These are phyloP conservation scores for Tetracladium marchalianum DNA, from an alignment of 495 filamentous ascomycete genomes.

Conservation along the genomic window DNA sequence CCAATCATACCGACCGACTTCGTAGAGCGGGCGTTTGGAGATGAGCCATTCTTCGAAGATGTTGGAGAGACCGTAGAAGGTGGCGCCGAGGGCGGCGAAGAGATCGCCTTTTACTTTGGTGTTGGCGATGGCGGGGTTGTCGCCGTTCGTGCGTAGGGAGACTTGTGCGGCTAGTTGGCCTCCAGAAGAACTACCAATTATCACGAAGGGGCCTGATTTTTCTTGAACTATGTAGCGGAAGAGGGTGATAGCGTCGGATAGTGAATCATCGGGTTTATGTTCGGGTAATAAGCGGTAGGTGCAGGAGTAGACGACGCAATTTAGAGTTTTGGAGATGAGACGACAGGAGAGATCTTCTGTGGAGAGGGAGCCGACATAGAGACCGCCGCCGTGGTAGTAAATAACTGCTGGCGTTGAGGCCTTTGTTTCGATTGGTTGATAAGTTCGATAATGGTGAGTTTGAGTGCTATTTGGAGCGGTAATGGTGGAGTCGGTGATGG, in stretches of 20 bases:
- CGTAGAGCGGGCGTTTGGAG: conserved; percentile 75
- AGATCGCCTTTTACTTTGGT: conserved; percentile 86
- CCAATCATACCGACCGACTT: conserved; percentile 87
- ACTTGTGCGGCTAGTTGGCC: conserved; percentile 24
- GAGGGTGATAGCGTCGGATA: conserved; percentile 18
- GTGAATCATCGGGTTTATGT: conserved; percentile 15
- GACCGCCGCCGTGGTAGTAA: conserved; percentile 26
- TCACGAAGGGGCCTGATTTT: conserved; percentile 5
- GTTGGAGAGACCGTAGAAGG: conserved; percentile 87
- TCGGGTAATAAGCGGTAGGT: conserved; percentile 22
- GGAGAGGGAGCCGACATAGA: conserved; percentile 23
- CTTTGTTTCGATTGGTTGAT: too few species aligned
- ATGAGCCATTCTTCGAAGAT: conserved; percentile 90
- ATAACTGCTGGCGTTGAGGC: conserved; percentile 3
- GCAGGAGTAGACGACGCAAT: conserved; percentile 19
- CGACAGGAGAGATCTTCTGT: conserved; percentile 25
- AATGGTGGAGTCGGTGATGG: too few species aligned
- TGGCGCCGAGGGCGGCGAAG: conserved; percentile 79
- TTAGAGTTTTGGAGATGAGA: conserved; percentile 14
- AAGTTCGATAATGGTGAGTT: too few species aligned
- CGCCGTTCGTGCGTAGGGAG: conserved; percentile 51
- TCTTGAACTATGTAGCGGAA: conserved; percentile 7
- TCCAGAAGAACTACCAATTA: conserved; percentile 24
- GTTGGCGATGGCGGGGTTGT: conserved; percentile 41
- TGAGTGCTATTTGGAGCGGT: too few species aligned